A percentile compares a stretch with the other conserved stretches of the same genome.
Evolutionary conservation across 805 yeast species (phyloP).

Genomic region (Yarrowia alimentaria): DNA sequence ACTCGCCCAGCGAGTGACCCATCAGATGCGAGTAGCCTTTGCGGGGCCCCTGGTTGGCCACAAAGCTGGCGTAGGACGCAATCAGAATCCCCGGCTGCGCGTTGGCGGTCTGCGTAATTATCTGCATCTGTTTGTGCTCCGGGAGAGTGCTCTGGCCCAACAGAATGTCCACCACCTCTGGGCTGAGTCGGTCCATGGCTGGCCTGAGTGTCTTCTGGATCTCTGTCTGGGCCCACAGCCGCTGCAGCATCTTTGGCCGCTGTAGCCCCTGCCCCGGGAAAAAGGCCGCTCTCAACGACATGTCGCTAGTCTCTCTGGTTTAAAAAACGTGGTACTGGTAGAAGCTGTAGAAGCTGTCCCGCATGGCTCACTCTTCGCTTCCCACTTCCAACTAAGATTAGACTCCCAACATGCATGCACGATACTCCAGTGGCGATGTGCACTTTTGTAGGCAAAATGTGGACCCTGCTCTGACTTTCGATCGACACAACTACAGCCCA

Average conservation of each 20-base stretch:
- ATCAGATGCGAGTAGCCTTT: not conserved
- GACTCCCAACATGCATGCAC: conserved; percentile 21
- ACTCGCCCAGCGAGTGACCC: conserved; percentile 26
- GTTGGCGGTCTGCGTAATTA: conserved; percentile 10
- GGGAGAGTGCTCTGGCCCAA: not conserved
- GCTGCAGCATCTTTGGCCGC: conserved; percentile 2
- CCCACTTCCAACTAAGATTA: too few species aligned
- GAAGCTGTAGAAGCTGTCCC: too few species aligned
- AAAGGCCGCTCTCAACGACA: conserved; percentile 1
- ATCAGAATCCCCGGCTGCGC: conserved; percentile 21
- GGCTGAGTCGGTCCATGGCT: not conserved
- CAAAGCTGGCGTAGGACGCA: not conserved
- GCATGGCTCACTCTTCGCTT: too few species aligned
- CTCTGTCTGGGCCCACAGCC: not conserved
- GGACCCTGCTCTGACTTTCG: too few species aligned
- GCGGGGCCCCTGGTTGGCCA: not conserved
- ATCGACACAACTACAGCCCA: too few species aligned
- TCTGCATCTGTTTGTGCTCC: not conserved
- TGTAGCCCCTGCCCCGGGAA: conserved; percentile 24
- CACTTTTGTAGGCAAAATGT: too few species aligned
- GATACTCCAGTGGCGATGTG: conserved; percentile 15
- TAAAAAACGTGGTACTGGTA: too few species aligned
- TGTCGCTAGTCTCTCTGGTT: too few species aligned
- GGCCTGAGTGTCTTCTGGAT: not conserved
- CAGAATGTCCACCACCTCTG: not conserved